Evolutionary conservation across 306 rosid species (phyloP).

Genomic region (Quercus alba): DNA sequence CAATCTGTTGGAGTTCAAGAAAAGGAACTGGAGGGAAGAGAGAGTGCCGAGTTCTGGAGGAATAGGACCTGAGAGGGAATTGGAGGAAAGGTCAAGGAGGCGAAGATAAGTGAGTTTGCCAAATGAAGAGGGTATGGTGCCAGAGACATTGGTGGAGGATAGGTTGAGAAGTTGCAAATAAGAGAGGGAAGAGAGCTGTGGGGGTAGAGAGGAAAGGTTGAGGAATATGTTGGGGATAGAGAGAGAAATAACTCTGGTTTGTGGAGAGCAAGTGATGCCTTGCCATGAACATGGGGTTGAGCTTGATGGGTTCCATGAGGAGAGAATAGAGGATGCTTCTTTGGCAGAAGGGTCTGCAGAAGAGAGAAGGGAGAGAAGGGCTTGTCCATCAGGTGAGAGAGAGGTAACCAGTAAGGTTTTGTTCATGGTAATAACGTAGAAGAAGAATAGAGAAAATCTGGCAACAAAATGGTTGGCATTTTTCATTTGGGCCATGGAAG

Average conservation of each 20-base stretch:
- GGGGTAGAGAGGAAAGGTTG: conserved; percentile 69
- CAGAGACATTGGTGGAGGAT: conserved; percentile 84
- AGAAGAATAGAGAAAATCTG: conserved; percentile 25
- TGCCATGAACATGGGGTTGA: conserved; percentile 90
- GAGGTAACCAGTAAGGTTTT: conserved; percentile 33
- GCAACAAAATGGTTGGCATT: conserved; percentile 10
- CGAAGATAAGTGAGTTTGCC: conserved; percentile 73
- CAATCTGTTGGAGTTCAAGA: conserved; percentile 70
- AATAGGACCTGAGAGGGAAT: conserved; percentile 70
- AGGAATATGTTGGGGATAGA: conserved; percentile 75
- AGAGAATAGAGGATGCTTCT: conserved; percentile 59
- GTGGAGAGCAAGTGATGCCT: conserved; percentile 85
- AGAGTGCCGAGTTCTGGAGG: conserved; percentile 71
- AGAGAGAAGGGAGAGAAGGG: conserved; percentile 73
- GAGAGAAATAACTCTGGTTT: conserved; percentile 76
- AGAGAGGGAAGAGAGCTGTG: conserved; percentile 71
- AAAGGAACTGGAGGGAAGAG: conserved; percentile 70
- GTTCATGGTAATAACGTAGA: conserved; percentile 30
- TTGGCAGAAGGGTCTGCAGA: conserved; percentile 34
- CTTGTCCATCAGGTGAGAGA: conserved; percentile 83
- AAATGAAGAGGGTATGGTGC: conserved; percentile 70
- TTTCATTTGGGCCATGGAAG: conserved; percentile 40
- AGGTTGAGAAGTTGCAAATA: conserved; percentile 89
- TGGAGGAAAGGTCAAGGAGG: conserved; percentile 84
- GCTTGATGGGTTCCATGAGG: conserved; percentile 83